Conservation (phyloP, 75 land plant species). For the Azolla pinnata region DNA sequence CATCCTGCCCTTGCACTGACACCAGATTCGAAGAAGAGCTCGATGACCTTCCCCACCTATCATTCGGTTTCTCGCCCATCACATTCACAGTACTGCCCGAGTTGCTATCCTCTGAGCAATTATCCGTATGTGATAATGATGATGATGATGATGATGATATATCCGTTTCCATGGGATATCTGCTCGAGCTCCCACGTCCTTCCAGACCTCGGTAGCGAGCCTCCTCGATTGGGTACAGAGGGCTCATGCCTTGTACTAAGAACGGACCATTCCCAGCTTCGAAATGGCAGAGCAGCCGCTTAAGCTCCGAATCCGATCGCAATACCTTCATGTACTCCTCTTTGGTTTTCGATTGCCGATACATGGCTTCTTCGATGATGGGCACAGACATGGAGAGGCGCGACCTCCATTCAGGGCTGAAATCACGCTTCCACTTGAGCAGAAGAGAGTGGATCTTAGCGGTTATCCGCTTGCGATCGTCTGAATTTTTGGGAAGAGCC, state of each 20-base stretch:
- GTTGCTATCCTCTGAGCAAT: too few species aligned
- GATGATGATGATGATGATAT: too few species aligned
- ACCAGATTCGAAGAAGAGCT: too few species aligned
- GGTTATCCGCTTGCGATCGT: not conserved
- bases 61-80: too few species aligned
- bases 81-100: too few species aligned
- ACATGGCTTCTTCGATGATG: not conserved
- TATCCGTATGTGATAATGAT: too few species aligned
- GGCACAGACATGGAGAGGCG: not conserved
- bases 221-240: not conserved
- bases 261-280: conserved; percentile 5
- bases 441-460: not conserved
- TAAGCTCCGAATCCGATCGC: not conserved
- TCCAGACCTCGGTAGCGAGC: not conserved
- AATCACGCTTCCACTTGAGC: not conserved
- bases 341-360: not conserved
- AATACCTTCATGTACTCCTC: not conserved
- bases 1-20: too few species aligned
- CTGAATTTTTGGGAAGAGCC: not conserved
- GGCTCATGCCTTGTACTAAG: not conserved
- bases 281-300: not conserved
- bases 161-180: too few species aligned
- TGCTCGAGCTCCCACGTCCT: too few species aligned
- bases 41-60: too few species aligned
- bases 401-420: not conserved